Evolutionary conservation across 2,329 filamentous ascomycete genomes (phyloP).

Genomic region (Pseudogymnoascus sp.): DNA sequence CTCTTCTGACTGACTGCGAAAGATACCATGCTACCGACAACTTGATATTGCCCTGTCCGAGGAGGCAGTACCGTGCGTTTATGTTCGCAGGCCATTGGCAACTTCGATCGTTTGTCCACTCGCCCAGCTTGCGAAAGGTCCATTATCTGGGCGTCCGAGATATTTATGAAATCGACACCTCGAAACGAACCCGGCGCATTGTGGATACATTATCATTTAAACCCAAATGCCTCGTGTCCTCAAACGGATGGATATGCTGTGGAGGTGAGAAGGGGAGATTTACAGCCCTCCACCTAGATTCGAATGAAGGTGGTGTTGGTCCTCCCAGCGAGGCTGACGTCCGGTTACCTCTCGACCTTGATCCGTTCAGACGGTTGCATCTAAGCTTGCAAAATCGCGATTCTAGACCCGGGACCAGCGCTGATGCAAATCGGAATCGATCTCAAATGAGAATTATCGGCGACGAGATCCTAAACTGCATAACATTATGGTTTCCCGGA

Average conservation of each 20-base stretch:
- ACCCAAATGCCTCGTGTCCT: slow-evolving; percentile 82
- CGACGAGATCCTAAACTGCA: slow-evolving; percentile 57
- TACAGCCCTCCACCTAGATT: slow-evolving; percentile 28
- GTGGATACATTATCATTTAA: slow-evolving; percentile 64
- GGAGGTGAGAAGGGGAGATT: slow-evolving; percentile 87
- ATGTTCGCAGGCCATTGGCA: slow-evolving; percentile 74
- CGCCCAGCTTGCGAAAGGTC: slow-evolving; percentile 65
- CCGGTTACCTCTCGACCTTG: slow-evolving; percentile 46
- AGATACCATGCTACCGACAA: slow-evolving; percentile 61
- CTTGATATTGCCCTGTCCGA: slow-evolving; percentile 52
- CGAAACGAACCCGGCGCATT: slow-evolving; percentile 62
- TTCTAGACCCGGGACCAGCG: neutral
- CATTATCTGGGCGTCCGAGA: slow-evolving; percentile 77
- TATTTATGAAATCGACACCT: slow-evolving; percentile 63
- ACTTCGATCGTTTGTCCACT: slow-evolving; percentile 82
- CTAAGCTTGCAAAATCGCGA: neutral
- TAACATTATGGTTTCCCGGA: slow-evolving; percentile 53
- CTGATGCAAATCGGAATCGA: neutral
- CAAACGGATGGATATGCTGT: slow-evolving; percentile 81
- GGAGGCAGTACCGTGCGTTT: slow-evolving; percentile 60
- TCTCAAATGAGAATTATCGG: slow-evolving; percentile 47
- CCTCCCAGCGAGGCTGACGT: slow-evolving; percentile 26
- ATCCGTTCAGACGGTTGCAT: slow-evolving; percentile 22
- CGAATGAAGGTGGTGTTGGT: slow-evolving; percentile 31
- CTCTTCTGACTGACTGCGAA: slow-evolving; percentile 10